phyloP scores from a whole-genome alignment of 345 rosid genomes.

The Rhodamnia argentea region DNA sequence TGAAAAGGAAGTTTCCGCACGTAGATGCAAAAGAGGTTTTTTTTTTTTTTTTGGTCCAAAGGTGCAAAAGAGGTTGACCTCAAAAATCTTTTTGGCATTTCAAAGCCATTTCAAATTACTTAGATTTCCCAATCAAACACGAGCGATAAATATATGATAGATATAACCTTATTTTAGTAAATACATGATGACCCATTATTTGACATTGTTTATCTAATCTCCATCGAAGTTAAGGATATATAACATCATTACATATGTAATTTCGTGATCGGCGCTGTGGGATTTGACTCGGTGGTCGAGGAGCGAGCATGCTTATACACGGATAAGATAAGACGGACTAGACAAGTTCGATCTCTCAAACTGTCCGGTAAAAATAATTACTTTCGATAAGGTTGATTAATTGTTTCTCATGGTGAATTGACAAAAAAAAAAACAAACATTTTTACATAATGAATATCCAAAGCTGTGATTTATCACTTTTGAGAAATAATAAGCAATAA shows the following conservation, averaged over 20 bases:
- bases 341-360: not conserved
- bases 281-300: not conserved
- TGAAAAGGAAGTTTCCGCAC: not conserved
- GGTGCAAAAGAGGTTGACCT: not conserved
- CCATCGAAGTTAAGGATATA: not conserved
- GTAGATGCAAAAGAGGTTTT: not conserved
- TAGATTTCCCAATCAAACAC: not conserved
- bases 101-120: not conserved
- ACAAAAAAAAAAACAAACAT: not conserved
- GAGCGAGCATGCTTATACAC: not conserved
- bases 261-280: fast-evolving
- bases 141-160: not conserved
- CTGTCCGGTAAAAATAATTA: not conserved
- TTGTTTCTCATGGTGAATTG: not conserved
- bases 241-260: not conserved
- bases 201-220: not conserved
- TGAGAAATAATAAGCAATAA: not conserved
- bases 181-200: not conserved
- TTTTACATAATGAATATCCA: not conserved
- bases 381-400: not conserved
- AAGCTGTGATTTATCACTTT: not conserved
- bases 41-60: too few species aligned
- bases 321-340: not conserved
- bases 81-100: not conserved
- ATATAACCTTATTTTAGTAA: not conserved